A percentile compares a stretch with the other conserved stretches of the same genome.
phyloP scores from a whole-genome alignment of 192 early-diverging fungal genomes.

The Coemansia sp. region DNA sequence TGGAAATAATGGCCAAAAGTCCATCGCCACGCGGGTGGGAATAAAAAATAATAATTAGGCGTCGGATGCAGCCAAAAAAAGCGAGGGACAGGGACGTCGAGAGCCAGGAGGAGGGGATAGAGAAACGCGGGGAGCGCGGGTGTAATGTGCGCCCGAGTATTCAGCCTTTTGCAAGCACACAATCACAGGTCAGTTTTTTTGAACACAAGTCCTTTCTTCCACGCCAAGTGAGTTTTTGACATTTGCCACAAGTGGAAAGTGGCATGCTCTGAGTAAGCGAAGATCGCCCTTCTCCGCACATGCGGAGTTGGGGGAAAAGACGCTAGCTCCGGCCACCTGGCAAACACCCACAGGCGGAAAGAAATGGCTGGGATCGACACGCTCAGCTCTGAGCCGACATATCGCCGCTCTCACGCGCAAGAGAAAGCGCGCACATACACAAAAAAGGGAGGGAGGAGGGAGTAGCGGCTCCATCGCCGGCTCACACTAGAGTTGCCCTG shows the following conservation, averaged over 20 bases:
- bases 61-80: neutral
- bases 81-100: neutral
- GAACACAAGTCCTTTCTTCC: neutral
- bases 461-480: neutral
- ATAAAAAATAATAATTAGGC: neutral
- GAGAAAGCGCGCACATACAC: neutral
- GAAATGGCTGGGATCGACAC: neutral
- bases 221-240: neutral
- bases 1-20: neutral
- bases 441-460: neutral
- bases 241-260: constrained; percentile 10
- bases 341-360: neutral
- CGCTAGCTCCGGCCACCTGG: neutral
- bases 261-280: neutral
- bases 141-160: neutral
- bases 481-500: neutral
- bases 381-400: constrained; percentile 1
- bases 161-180: neutral
- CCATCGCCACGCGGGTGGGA: constrained; percentile 11
- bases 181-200: neutral
- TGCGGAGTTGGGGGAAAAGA: constrained; percentile 12
- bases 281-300: constrained; percentile 3
- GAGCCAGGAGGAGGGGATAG: neutral
- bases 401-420: constrained; percentile 1
- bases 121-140: constrained; percentile 1